These are phyloP conservation scores for Odontarrhena argentea DNA, from an alignment of 345 rosid genomes.

Conservation along the genomic window DNA sequence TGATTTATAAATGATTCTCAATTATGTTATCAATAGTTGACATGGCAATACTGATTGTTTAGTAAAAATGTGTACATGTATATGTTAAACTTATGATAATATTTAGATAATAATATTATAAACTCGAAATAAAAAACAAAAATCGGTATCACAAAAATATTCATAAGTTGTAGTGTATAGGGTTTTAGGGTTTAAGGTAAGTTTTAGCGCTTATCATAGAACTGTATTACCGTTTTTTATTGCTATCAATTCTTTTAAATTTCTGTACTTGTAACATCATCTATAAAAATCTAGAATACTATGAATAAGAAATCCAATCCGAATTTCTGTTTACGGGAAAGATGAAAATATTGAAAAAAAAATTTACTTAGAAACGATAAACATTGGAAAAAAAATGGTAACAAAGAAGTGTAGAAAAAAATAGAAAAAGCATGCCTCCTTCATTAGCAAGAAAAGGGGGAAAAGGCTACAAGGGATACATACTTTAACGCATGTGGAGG, in stretches of 20 bases:
- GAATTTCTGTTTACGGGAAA: neutral
- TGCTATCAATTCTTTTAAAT: neutral
- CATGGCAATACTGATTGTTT: too few species aligned
- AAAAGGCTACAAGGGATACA: constrained; percentile 28
- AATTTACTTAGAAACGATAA: neutral
- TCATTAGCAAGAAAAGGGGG: constrained; percentile 25
- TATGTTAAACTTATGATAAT: too few species aligned
- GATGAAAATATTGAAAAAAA: constrained; percentile 3
- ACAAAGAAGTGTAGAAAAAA: constrained; percentile 7
- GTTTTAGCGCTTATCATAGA: too few species aligned
- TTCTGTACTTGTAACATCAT: neutral
- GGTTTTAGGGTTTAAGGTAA: too few species aligned
- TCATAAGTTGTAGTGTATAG: too few species aligned
- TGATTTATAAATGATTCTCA: too few species aligned
- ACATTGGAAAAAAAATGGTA: neutral
- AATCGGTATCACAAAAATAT: too few species aligned
- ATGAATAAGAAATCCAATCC: neutral
- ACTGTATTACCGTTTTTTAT: too few species aligned
- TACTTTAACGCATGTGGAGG: constrained; percentile 70
- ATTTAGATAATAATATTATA: too few species aligned
- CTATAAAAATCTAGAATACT: neutral
- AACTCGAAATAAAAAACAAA: too few species aligned
- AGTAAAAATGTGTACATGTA: too few species aligned
- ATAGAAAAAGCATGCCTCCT: neutral
- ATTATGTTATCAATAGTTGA: too few species aligned